These are phyloP conservation scores for Colletotrichum endophyticum DNA, from an alignment of 2,329 filamentous ascomycete species.

Conservation along the genomic window DNA sequence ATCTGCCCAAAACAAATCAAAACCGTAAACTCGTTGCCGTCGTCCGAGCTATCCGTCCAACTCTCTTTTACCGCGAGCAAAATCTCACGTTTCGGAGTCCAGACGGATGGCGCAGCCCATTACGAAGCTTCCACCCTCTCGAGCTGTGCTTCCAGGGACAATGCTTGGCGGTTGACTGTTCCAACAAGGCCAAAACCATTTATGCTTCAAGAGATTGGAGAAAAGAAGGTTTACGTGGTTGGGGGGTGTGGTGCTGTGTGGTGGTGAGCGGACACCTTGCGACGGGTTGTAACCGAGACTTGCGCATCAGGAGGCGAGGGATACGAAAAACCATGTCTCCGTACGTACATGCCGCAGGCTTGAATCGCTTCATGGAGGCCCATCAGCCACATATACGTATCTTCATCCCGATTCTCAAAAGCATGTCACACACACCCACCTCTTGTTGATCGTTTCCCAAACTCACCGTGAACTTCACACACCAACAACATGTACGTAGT, in stretches of 20 bases:
- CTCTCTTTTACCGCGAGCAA: background rate
- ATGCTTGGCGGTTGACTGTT: constrained; percentile 3
- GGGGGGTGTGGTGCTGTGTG: background rate
- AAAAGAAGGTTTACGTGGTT: constrained; percentile 7
- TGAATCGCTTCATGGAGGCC: background rate
- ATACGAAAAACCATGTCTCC: background rate
- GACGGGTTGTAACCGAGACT: background rate
- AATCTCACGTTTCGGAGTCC: constrained; percentile 7
- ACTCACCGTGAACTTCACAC: background rate
- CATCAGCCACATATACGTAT: background rate
- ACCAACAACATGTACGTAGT: background rate
- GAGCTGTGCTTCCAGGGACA: background rate
- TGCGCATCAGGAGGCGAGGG: background rate
- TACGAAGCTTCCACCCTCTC: background rate
- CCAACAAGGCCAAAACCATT: constrained; percentile 4
- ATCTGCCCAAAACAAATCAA: background rate
- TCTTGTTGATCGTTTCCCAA: background rate
- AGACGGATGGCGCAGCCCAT: constrained; percentile 16
- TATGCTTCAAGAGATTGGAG: constrained; percentile 15
- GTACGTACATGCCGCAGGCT: background rate
- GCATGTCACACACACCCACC: background rate
- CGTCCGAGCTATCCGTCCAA: constrained; percentile 16
- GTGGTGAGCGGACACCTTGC: background rate
- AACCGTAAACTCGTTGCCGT: background rate
- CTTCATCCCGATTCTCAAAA: background rate